Percentiles rank a stretch among this genome's conserved stretches.
Conservation (phyloP, 2,329 filamentous ascomycete species). For the Ophiobolus disseminans region DNA sequence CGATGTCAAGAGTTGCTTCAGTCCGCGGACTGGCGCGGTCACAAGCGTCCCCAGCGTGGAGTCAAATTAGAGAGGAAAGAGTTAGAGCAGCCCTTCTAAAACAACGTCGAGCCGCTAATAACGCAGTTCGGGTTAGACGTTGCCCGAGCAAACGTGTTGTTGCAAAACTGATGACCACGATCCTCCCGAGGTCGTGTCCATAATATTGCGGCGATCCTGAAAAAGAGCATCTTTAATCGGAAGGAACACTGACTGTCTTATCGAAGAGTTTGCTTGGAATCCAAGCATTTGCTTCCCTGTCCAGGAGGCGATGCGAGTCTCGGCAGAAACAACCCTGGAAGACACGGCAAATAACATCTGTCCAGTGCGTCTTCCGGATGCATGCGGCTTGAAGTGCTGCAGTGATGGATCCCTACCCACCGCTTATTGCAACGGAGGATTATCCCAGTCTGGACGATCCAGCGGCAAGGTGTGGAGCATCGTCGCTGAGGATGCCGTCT, state of each 20-base stretch:
- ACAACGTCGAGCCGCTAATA: constrained; percentile 3
- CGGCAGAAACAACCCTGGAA: background rate
- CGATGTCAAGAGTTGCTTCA: background rate
- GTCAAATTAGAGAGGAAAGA: background rate
- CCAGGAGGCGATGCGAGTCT: background rate
- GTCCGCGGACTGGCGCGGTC: background rate
- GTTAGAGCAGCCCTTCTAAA: too few relatives aligned
- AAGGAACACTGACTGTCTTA: background rate
- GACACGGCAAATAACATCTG: background rate
- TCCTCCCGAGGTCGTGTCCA: too few relatives aligned
- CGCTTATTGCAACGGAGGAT: constrained; percentile 4
- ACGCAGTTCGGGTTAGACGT: background rate
- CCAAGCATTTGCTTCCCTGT: background rate
- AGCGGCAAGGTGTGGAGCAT: constrained; percentile 2
- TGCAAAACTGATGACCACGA: too few relatives aligned
- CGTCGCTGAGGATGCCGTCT: background rate
- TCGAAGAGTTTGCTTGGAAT: background rate
- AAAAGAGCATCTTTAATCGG: background rate
- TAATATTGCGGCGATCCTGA: background rate
- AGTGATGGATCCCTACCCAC: background rate
- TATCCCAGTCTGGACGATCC: constrained; percentile 6
- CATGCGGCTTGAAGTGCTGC: constrained; percentile 1
- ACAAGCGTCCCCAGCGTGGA: background rate
- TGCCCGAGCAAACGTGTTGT: background rate
- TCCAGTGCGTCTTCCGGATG: background rate